phyloP scores from a whole-genome alignment of 1,284 basidiomycete species.

The Puccinia triticina region DNA sequence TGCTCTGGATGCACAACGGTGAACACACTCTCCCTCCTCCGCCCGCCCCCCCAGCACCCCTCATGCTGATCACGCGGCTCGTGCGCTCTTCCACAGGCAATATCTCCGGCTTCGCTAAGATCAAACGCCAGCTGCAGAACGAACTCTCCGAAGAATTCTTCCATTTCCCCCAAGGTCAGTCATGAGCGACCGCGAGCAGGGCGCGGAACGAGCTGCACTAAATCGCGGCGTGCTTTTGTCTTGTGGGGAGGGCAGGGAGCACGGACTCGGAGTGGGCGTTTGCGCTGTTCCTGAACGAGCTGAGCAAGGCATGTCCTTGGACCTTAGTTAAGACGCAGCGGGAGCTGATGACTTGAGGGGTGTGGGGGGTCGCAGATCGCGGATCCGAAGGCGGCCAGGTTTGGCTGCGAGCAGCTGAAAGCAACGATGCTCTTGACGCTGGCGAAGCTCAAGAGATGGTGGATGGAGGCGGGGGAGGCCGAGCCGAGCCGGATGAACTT shows the following conservation, averaged over 20 bases:
- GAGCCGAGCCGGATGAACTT: conserved; percentile 93
- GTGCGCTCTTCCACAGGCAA: conserved; percentile 56
- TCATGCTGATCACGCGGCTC: not conserved
- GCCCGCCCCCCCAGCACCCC: not conserved
- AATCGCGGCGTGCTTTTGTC: not conserved
- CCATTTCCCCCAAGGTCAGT: conserved; percentile 74
- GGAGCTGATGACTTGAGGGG: not conserved
- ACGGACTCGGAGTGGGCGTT: conserved; percentile 94
- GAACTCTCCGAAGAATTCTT: conserved; percentile 79
- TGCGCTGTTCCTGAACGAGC: conserved; percentile 71
- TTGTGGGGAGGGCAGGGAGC: conserved; percentile 7
- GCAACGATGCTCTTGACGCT: conserved; percentile 87
- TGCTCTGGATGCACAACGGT: conserved; percentile 93
- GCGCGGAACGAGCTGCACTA: conserved; percentile 4
- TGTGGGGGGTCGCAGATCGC: conserved; percentile 67
- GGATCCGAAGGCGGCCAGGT: conserved; percentile 72
- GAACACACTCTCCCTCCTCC: conserved; percentile 55
- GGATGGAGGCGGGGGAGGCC: conserved; percentile 70
- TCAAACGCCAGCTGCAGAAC: conserved; percentile 79
- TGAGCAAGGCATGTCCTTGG: conserved; percentile 68
- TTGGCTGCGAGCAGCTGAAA: conserved; percentile 69
- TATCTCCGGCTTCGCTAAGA: conserved; percentile 75
- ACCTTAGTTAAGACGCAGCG: not conserved
- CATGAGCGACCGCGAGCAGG: conserved; percentile 62
- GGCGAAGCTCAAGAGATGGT: conserved; percentile 72